Conservation (phyloP, 345 rosid species). For the Turritis glabra region DNA sequence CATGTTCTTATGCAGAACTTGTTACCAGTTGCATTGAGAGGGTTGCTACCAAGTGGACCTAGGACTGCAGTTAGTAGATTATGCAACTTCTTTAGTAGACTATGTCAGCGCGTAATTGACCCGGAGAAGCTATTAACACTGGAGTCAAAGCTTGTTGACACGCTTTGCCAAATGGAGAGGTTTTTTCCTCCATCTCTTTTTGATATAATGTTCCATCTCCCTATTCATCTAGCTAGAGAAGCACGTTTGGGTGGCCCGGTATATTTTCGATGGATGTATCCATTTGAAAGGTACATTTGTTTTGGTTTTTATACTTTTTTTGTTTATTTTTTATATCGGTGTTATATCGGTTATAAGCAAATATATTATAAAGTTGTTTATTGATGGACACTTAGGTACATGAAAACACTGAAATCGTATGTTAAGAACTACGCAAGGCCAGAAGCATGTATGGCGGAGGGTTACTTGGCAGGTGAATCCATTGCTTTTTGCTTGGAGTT, state of each 20-base stretch:
- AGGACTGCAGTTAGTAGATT: not conserved
- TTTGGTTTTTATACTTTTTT: not conserved
- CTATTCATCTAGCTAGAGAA: too few relatives aligned
- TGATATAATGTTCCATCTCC: constrained; percentile 4
- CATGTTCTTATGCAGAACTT: not conserved
- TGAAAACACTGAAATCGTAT: not conserved
- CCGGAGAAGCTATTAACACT: not conserved
- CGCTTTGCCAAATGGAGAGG: constrained; percentile 68
- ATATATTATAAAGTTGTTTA: not conserved
- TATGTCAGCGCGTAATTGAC: too few relatives aligned
- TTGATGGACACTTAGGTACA: not conserved
- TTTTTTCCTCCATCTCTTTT: constrained; percentile 31
- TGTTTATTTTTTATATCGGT: too few relatives aligned
- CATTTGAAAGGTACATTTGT: not conserved
- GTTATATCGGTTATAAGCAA: not conserved
- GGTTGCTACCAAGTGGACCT: not conserved
- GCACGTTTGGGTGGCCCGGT: not conserved
- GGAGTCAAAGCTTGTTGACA: constrained; percentile 43
- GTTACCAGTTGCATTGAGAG: too few relatives aligned
- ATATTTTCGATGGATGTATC: constrained; percentile 13
- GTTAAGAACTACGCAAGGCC: not conserved
- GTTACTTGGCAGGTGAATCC: not conserved
- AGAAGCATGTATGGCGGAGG: too few relatives aligned
- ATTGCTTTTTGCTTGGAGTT: not conserved
- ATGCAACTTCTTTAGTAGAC: not conserved